phyloP scores from a whole-genome alignment of 805 yeast genomes.

The Candida dendrica region DNA sequence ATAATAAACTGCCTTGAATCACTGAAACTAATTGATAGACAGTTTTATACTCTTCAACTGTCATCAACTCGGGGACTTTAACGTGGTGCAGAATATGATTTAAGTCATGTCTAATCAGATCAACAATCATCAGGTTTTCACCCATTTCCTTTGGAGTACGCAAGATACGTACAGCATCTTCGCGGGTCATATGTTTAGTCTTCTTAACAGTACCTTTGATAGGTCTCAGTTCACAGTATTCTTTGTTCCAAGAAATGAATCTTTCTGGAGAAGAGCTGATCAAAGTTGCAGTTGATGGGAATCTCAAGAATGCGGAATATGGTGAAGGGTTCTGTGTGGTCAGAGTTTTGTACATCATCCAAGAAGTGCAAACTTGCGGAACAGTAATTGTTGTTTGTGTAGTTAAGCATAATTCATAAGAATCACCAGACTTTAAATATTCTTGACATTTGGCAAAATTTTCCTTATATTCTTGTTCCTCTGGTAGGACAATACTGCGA shows the following conservation, averaged over 20 bases:
- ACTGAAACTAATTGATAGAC: constrained; percentile 91
- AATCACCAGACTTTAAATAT: constrained; percentile 70
- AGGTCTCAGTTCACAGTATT: constrained; percentile 75
- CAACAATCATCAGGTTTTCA: constrained; percentile 95
- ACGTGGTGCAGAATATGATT: constrained; percentile 61
- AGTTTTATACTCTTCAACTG: constrained; percentile 85
- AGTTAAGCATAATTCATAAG: constrained; percentile 90
- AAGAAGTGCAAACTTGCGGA: constrained; percentile 42
- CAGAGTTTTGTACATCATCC: constrained; percentile 75
- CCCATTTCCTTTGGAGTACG: constrained; percentile 90
- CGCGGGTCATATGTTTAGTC: constrained; percentile 42
- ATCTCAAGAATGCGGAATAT: constrained; percentile 72
- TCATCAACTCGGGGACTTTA: constrained; percentile 71
- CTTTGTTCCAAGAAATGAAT: constrained; percentile 67
- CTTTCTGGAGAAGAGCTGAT: constrained; percentile 94
- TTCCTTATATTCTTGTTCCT: constrained; percentile 41
- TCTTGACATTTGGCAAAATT: constrained; percentile 62
- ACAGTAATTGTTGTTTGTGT: constrained; percentile 58
- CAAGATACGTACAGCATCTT: constrained; percentile 55
- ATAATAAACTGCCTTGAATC: constrained; percentile 48
- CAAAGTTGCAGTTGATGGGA: constrained; percentile 44
- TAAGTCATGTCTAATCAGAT: constrained; percentile 87
- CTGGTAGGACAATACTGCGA: constrained; percentile 40
- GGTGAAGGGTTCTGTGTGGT: constrained; percentile 84
- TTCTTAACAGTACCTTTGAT: constrained; percentile 93